Evolutionary conservation across 1,139 yeast species (phyloP), one percentile per base, ranked within the genome.

Genomic region (Protomyces inouyei): DNA sequence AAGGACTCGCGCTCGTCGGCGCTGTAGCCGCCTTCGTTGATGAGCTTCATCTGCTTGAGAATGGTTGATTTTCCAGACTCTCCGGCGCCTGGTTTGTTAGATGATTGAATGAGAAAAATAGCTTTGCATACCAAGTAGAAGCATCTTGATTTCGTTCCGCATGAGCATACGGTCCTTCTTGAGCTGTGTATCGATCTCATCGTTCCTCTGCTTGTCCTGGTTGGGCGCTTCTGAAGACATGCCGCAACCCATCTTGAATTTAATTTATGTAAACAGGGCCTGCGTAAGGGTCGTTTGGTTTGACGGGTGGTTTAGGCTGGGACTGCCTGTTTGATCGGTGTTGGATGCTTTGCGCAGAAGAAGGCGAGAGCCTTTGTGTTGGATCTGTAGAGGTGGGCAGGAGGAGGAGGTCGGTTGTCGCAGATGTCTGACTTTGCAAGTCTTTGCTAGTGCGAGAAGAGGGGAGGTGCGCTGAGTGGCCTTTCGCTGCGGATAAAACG

Each of bases 41-140:
- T 75, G 38, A 93, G 78, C 71, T 88, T 84, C 84, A 93, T 83
- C 74, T 95, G 98, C 74, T 93, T 95, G 68, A 93, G 78, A n/a
- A 93, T 96, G 0, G 99, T 93, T 2, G 96, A 88, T 74, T 93
- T 93, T 6, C 99, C 98, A 64, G 93, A 85, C 75, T 93, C 99
- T 6, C 98, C 98, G 0, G 98, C 92, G 32, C 63, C 63, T 59
- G 35, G 10, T n/a, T 28, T 28, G 10, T n/a, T 18, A 18, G 32
- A 23, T 38, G 10, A 28, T 23, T 5, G 16, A 32, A n/a, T 32
- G 18, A 16, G 28, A 9, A 18, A 35, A 35, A 21, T 3, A 3
- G 43, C 28, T 35, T 28, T 6, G 10, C 5, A 4, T 60, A 60
- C 69, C 69, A 32, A 69, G 64, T 40, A 69, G 64, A 52, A 69